Evolutionary conservation across 306 rosid species (phyloP), one percentile per base, ranked within the genome.

Genomic region (Dalbergia oliveri): DNA sequence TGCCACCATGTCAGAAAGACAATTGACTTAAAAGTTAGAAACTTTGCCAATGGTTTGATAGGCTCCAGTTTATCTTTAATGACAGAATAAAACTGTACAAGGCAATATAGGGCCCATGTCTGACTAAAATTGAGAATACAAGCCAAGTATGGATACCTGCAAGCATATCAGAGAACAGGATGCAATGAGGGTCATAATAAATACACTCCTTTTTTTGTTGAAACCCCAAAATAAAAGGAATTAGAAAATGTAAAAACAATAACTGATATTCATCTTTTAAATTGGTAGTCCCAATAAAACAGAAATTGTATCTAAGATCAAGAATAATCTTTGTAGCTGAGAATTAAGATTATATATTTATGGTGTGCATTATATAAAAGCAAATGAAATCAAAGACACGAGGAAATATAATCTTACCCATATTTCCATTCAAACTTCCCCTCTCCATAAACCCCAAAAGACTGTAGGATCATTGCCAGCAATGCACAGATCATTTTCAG

Each of bases 1-100:
- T 96, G 99, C 99, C 99, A 96, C 99, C 99, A 96, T 74, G 99
- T 96, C 84, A 93, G 87, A 88, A 96, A 96, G 66, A 93, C 89
- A 45, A 96, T 96, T 41, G 98, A 93, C 89, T 96, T 96, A 80
- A 96, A 91, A 66, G 92, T 89, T 50, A 93, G 83, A 84, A 96
- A 96, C 82, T 96, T 96, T 1, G 97, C 97, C 86, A 96, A 80
- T 18, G 99, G 99, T 87, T 90, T 93, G 51, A 96, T 96, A 21
- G 97, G 93, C 79, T 90, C 89, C 89, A 96, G 64, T 76, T 90
- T 96, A 81, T 96, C 94, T 74, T 96, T 96, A 14, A 65, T 96
- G 77, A 96, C 97, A 66, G 99, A 83, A 87, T 96, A 96, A 81
- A 96, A 91, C 88, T 93, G 99, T 64, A 96, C 97, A 75, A 96